Base-by-base conservation (phyloP, 805 yeast genomes). In the Lachancea lanzarotensis region DNA sequence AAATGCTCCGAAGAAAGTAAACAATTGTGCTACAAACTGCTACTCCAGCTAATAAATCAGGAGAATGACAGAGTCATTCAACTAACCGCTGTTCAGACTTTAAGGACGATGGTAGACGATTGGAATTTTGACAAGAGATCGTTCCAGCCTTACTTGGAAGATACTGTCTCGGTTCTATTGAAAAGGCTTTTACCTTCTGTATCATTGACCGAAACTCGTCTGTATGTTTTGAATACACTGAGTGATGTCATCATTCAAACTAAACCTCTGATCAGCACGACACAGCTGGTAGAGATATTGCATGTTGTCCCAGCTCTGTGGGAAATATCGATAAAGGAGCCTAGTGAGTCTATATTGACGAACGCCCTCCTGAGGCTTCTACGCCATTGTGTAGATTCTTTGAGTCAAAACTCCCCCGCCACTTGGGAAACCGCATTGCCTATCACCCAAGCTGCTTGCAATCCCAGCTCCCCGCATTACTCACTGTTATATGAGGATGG, bases 401-500 rank as follows among this genome's bases (percentile, higher is more conserved):
- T 84, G 51, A 79, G 81, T 51, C 68, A 69, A 8, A 69, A 78
- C 45, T 80, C 59, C 51, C 68, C 53, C 63, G 75, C 46, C 62
- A 81, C 72, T 1, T 68, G 73, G 69, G 65, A 71, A 3, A 76
- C 83, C 26, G 73, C 83, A 0, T 54, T 86, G 11, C 93, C 95
- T 0, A 66, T 87, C 47, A 71, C 89, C 20, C 66, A 68, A 11
- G 64, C 70, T 7, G 75, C 83, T 38, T 82, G 93, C 55, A 79
- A 85, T 51, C 74, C 81, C 1, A 68, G 69, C 17, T 75, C 88
- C 0, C 73, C 73, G 18, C 70, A 67, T 42, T 75, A 77, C 47
- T 66, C 76, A 2, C 68, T 85, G 43, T 62, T 90, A 9, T 73
- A 82, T 16, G 97, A 90, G 58, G 97, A 90, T 65, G 96, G 95